Evolutionary conservation across 768 basidiomycete genomes (phyloP), one percentile per base, ranked within the genome.

Genomic region (Phlegmacium glaucopus): DNA sequence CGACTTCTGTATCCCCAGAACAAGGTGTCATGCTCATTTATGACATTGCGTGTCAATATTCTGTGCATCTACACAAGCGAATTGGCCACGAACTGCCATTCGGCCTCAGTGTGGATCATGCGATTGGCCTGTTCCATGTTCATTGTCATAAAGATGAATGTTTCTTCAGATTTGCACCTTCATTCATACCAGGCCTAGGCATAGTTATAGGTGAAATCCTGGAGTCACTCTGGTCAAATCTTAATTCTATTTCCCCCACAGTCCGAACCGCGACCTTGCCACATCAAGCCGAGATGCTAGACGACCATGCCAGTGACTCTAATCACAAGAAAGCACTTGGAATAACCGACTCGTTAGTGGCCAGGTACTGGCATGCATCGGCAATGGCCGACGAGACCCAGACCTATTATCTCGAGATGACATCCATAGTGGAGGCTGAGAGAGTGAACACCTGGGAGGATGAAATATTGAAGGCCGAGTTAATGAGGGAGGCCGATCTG

Each of bases 141-240:
- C 63, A 65, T 45, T 61, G 37, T 0, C 61, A 66, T 50, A 49
- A 54, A 7, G 46, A 56, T 0, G 15, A 66, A 34, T 68, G 67
- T 42, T 60, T 57, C 9, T 41, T 57, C 4, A 39, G 60, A 0
- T 72, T 48, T 55, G 46, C 58, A 4, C 36, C 53, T 0, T 36
- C 48, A 2, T 61, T 60, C 13, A 54, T 63, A 17, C 47, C 53
- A 0, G 49, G 58, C 0, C 29, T 50, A 0, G 56, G 39, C 8
- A 27, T 41, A 2, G 40, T 45, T 1, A 42, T 36, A 28, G 51
- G 55, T 4, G 51, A 57, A 32, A 61, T 61, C 6, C 16, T 61
- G 4, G 57, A 61, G 40, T 54, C 51, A 3, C 16, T 55, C 4
- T 61, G 60, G 60, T 50, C 54, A 9, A 42, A 16, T 4, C 15